Base-by-base conservation (phyloP, 192 early-diverging fungal genomes). In the Backusella tuberculispora region DNA sequence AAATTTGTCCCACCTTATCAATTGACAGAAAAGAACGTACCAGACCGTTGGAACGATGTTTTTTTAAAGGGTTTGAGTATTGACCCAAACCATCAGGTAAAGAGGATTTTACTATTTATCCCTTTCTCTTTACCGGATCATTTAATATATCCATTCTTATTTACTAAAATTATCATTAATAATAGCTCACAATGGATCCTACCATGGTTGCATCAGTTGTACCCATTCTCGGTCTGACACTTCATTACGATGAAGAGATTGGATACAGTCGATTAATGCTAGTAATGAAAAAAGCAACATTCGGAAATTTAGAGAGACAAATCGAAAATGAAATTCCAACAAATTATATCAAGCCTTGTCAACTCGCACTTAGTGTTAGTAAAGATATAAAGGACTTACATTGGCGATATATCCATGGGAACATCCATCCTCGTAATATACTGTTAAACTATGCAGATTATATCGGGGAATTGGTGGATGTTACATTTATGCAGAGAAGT, bases 371-470 rank as follows among this genome's bases (percentile, higher is more conserved):
- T 37, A 69, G 74, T 63, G 56, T 75, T 17, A 64, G 63, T 6
- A 74, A 78, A 64, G 63, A 48, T 15, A 63, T 78, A 19, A 74
- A 78, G 38, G 77, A 78, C 46, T 67, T 78, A 6, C 72, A 78
- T 29, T 78, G 77, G 72, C 34, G 56, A 66, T 75, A 75, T 44
- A 50, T 78, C 45, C 77, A 78, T 65, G 73, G 73, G 40, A 78
- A 78, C 19, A 37, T 78, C 10, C 77, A 78, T 26, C 72, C 72
- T 17, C 67, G 68, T 24, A 74, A 78, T 47, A 78, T 78, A 13
- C 29, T 74, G 7, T 46, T 78, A 0, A 78, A 74, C 60, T 67
- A 69, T 66, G 77, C 47, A 4, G 72, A 69, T 21, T 63, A 69
- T 15, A 29, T 74, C 0, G 72, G 67, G 3, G 73, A 74, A 65